phyloP scores from a whole-genome alignment of 2,329 filamentous ascomycete species.

The Shiraia sp. region DNA sequence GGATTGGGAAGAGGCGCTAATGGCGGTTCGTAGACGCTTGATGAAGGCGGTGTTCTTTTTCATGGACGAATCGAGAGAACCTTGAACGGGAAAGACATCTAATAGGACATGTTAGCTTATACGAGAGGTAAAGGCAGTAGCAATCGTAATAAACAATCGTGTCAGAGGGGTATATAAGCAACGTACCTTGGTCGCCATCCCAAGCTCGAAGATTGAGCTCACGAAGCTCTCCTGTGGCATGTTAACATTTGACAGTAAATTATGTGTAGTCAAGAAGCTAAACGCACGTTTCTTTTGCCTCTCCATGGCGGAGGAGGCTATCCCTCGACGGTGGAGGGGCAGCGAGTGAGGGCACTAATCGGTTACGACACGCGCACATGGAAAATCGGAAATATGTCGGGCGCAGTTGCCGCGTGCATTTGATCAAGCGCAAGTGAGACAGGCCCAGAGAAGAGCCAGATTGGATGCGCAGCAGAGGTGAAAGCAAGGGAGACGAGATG shows the following conservation, averaged over 20 bases:
- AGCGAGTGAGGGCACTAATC: conserved; percentile 33
- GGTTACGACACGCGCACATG: conserved; percentile 43
- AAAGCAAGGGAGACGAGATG: conserved; percentile 10
- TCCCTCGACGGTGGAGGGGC: conserved; percentile 41
- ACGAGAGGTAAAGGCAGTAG: too few relatives aligned
- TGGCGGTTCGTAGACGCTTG: conserved; percentile 88
- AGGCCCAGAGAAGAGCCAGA: conserved; percentile 23
- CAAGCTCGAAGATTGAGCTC: conserved; percentile 85
- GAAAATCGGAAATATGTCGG: conserved; percentile 37
- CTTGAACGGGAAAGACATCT: conserved; percentile 79
- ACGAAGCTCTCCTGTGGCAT: conserved; percentile 77
- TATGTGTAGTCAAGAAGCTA: too few relatives aligned
- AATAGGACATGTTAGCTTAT: conserved; percentile 26
- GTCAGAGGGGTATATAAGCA: conserved; percentile 13
- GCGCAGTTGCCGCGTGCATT: conserved; percentile 41
- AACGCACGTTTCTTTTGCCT: conserved; percentile 53
- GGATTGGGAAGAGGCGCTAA: conserved; percentile 75
- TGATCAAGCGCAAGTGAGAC: conserved; percentile 26
- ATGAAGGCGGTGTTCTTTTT: conserved; percentile 99
- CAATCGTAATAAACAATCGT: too few relatives aligned
- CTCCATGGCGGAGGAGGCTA: conserved; percentile 49
- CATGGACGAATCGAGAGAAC: conserved; percentile 87
- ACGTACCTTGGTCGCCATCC: conserved; percentile 81
- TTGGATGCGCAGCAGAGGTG: conserved; percentile 19
- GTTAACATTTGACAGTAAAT: conserved; percentile 29